phyloP scores from a whole-genome alignment of 768 basidiomycete species.

The Lentinula lateritia region DNA sequence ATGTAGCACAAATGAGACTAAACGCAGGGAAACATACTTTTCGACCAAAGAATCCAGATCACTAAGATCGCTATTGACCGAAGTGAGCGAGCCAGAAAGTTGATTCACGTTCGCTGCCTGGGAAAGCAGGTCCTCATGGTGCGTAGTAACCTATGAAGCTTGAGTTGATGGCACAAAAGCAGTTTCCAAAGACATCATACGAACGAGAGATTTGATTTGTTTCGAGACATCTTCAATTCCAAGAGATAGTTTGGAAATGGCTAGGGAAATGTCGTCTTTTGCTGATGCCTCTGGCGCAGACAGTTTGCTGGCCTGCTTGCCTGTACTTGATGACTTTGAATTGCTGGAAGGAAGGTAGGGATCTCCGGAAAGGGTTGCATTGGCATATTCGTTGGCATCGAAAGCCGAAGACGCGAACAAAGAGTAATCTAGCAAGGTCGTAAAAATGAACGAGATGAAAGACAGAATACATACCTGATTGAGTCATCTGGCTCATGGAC shows the following conservation, averaged over 20 bases:
- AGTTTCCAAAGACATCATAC: slow-evolving; percentile 16
- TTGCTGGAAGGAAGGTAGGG: slow-evolving; percentile 47
- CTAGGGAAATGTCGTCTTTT: slow-evolving; percentile 85
- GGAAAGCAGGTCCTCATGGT: slow-evolving; percentile 77
- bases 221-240: slow-evolving; percentile 90
- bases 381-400: slow-evolving; percentile 87
- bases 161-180: background rate
- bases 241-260: slow-evolving; percentile 80
- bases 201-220: slow-evolving; percentile 80
- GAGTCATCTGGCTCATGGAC: background rate
- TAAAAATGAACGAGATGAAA: background rate
- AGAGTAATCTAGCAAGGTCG: slow-evolving; percentile 49
- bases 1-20: slow-evolving; percentile 13
- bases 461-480: background rate
- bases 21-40: slow-evolving; percentile 43
- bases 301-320: slow-evolving; percentile 22
- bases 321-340: slow-evolving; percentile 23
- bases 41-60: slow-evolving; percentile 75
- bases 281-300: slow-evolving; percentile 46
- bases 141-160: slow-evolving; percentile 59
- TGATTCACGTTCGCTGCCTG: slow-evolving; percentile 73
- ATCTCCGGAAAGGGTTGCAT: slow-evolving; percentile 82
- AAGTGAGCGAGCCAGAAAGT: slow-evolving; percentile 64
- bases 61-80: slow-evolving; percentile 62
- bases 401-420: slow-evolving; percentile 73